These are phyloP conservation scores for Kluyveromyces sp. DNA, from an alignment of 1,139 yeast species.

Conservation along the genomic window DNA sequence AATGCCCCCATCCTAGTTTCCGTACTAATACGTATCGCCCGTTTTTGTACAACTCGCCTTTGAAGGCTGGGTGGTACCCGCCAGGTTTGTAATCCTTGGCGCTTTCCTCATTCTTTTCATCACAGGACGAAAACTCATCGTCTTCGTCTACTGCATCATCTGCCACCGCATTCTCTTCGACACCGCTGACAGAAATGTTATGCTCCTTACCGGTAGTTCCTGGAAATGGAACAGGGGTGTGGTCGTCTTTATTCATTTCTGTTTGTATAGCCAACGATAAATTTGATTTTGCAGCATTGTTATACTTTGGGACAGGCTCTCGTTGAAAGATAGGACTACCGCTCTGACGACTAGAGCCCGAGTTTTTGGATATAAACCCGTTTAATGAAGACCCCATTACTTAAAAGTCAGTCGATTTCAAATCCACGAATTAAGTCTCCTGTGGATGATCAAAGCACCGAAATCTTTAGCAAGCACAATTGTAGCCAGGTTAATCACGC, in stretches of 20 bases:
- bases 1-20: conserved; percentile 79
- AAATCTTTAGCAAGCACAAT: not conserved
- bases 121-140: conserved; percentile 31
- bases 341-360: not conserved
- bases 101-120: conserved; percentile 55
- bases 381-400: conserved; percentile 16
- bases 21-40: conserved; percentile 54
- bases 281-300: conserved; percentile 19
- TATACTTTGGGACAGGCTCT: conserved; percentile 12
- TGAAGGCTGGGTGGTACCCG: conserved; percentile 72
- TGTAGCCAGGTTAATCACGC: not conserved
- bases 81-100: conserved; percentile 62
- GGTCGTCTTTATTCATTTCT: conserved; percentile 9
- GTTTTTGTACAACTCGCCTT: conserved; percentile 61
- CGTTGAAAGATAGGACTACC: conserved; percentile 11
- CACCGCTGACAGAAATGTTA: not conserved
- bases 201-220: not conserved
- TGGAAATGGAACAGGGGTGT: conserved; percentile 2
- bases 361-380: conserved; percentile 7
- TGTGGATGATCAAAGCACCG: not conserved
- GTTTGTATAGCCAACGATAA: conserved; percentile 24
- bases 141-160: conserved; percentile 20
- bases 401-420: not conserved
- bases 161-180: not conserved
- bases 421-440: not conserved